These are phyloP conservation scores for Phyllosticta citrichinensis DNA, from an alignment of 2,329 filamentous ascomycete species.

Conservation along the genomic window DNA sequence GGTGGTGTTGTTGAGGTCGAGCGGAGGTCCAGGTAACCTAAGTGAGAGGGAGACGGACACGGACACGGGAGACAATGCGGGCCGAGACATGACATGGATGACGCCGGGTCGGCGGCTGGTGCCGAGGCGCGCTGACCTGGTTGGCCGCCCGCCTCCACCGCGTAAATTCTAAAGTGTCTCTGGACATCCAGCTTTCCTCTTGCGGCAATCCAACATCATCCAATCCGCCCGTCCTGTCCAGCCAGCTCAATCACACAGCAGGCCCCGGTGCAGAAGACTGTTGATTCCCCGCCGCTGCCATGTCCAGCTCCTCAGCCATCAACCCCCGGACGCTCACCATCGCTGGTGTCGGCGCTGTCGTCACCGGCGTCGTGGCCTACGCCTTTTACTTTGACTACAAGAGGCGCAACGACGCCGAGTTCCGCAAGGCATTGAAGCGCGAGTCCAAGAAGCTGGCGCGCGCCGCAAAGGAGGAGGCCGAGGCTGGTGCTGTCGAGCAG, in stretches of 20 bases:
- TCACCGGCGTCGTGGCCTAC: conserved; percentile 52
- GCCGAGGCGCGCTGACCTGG: background rate
- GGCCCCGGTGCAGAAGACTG: background rate
- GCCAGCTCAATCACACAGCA: background rate
- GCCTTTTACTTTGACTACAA: conserved; percentile 58
- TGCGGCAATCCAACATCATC: background rate
- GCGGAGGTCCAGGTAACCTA: background rate
- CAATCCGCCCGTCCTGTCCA: background rate
- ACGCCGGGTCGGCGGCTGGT: background rate
- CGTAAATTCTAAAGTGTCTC: background rate
- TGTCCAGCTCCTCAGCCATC: conserved; percentile 31
- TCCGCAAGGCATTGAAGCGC: conserved; percentile 56
- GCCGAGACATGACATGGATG: background rate
- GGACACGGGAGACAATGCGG: background rate
- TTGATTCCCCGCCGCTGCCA: conserved; percentile 13
- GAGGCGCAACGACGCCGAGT: conserved; percentile 52
- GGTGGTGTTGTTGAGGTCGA: background rate
- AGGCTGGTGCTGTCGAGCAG: conserved; percentile 55
- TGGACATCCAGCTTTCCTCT: background rate
- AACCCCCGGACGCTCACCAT: conserved; percentile 49
- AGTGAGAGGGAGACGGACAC: background rate
- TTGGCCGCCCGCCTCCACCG: background rate
- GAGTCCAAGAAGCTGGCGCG: conserved; percentile 65
- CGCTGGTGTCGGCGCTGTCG: conserved; percentile 47
- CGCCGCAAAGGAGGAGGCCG: conserved; percentile 61